Evolutionary conservation across 2,329 filamentous ascomycete species (phyloP).

Genomic region (Daldinia sp.): DNA sequence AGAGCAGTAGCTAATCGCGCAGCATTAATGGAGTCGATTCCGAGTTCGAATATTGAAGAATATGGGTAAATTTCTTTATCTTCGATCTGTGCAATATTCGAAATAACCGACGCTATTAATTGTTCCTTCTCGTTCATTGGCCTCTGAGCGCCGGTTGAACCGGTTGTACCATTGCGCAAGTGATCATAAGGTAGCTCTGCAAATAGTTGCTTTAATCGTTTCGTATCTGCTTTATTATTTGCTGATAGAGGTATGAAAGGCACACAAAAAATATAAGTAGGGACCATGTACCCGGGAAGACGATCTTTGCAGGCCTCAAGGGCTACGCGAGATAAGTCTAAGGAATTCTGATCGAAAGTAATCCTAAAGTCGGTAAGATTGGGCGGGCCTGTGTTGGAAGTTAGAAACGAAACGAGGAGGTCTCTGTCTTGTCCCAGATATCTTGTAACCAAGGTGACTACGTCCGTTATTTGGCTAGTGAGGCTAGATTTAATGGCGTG

Average conservation of each 20-base stretch:
- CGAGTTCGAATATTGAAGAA: slow-evolving; percentile 83
- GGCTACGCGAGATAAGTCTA: slow-evolving; percentile 55
- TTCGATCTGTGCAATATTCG: slow-evolving; percentile 58
- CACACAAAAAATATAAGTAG: slow-evolving; percentile 80
- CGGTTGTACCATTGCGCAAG: slow-evolving; percentile 64
- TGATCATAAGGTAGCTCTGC: slow-evolving; percentile 64
- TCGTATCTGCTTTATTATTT: slow-evolving; percentile 89
- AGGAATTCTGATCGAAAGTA: slow-evolving; percentile 46
- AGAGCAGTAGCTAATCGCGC: slow-evolving; percentile 73
- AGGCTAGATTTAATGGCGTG: slow-evolving; percentile 74
- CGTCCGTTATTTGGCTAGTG: slow-evolving; percentile 65
- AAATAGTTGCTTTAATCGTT: slow-evolving; percentile 73
- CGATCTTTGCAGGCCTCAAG: slow-evolving; percentile 71
- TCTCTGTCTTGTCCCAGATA: slow-evolving; percentile 79
- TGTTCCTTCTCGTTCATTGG: slow-evolving; percentile 51
- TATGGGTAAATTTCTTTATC: slow-evolving; percentile 55
- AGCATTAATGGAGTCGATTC: slow-evolving; percentile 86
- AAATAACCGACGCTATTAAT: slow-evolving; percentile 62
- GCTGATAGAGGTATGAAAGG: slow-evolving; percentile 78
- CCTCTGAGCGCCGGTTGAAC: slow-evolving; percentile 35
- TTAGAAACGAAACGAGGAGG: slow-evolving; percentile 80
- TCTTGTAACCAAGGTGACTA: slow-evolving; percentile 77
- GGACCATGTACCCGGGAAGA: slow-evolving; percentile 89
- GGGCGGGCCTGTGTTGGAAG: slow-evolving; percentile 44
- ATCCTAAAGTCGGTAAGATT: slow-evolving; percentile 36